A percentile compares a stretch with the other conserved stretches of the same genome.
Evolutionary conservation across 148 eudicot species (phyloP).

Genomic region (Rhododendron henanense): DNA sequence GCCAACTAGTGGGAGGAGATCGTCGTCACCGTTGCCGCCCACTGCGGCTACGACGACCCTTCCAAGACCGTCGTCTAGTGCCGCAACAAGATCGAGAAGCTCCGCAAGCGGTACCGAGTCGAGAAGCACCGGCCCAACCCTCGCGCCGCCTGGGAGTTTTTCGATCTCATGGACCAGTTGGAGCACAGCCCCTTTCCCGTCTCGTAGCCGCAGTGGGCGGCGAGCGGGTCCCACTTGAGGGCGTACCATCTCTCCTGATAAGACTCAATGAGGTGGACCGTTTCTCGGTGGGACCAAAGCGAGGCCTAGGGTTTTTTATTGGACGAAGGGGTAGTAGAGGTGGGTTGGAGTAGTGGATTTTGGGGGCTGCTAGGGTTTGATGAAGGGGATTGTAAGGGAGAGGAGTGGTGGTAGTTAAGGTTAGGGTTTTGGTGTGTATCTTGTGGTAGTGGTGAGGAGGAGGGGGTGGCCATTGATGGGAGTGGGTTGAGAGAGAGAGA

Average conservation of each 20-base stretch:
- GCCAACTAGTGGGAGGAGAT: slow-evolving; percentile 76
- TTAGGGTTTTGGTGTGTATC: not conserved
- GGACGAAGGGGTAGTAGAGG: not conserved
- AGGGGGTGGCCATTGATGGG: slow-evolving; percentile 8
- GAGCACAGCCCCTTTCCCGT: too few species aligned
- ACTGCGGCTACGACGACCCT: too few species aligned
- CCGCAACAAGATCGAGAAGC: too few species aligned
- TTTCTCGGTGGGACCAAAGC: slow-evolving; percentile 62
- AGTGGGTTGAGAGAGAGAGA: not conserved
- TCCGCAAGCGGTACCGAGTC: too few species aligned
- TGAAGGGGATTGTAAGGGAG: slow-evolving; percentile 4
- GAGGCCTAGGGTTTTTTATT: slow-evolving; percentile 33
- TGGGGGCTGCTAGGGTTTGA: slow-evolving; percentile 14
- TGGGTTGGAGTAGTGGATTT: slow-evolving; percentile 13
- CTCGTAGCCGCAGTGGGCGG: slow-evolving; percentile 37
- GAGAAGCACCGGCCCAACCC: not conserved
- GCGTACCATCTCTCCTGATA: slow-evolving; percentile 80
- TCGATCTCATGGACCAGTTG: too few species aligned
- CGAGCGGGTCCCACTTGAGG: slow-evolving; percentile 48
- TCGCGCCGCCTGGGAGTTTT: too few species aligned
- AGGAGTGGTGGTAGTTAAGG: not conserved
- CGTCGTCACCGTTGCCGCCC: slow-evolving; percentile 33
- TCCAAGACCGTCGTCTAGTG: too few species aligned
- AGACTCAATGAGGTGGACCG: slow-evolving; percentile 63
- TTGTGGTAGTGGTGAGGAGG: not conserved